These are phyloP conservation scores for Gliomastix tumulicola DNA, from an alignment of 2,329 filamentous ascomycete genomes.

Conservation along the genomic window DNA sequence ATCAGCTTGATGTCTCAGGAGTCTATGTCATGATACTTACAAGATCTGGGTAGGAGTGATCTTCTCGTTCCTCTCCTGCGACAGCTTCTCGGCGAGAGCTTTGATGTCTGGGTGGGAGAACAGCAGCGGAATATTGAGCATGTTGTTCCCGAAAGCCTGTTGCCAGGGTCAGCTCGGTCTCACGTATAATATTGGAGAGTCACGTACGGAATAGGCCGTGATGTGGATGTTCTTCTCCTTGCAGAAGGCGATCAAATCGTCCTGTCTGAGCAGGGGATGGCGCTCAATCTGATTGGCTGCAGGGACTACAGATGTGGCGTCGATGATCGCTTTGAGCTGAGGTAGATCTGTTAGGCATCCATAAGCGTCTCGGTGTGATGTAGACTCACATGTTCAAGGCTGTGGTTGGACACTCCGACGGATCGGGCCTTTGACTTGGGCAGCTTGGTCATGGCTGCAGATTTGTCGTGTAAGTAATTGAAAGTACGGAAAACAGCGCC, in stretches of 20 bases:
- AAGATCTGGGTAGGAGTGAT: conserved; percentile 36
- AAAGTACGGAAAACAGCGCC: too few relatives aligned
- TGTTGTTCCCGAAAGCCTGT: conserved; percentile 46
- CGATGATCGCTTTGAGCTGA: conserved; percentile 46
- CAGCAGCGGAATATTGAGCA: conserved; percentile 36
- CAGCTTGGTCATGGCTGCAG: conserved; percentile 43
- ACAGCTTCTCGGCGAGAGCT: conserved; percentile 43
- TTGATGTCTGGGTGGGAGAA: conserved; percentile 50
- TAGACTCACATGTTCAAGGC: conserved; percentile 52
- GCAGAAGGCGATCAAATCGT: conserved; percentile 51
- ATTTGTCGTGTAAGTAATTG: too few relatives aligned
- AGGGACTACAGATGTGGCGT: conserved; percentile 47
- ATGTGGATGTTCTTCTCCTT: conserved; percentile 56
- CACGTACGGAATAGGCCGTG: conserved; percentile 64
- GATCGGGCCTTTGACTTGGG: conserved; percentile 55
- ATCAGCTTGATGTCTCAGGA: too few relatives aligned
- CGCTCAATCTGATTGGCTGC: conserved; percentile 66
- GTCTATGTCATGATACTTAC: too few relatives aligned
- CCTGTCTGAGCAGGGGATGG: conserved; percentile 54
- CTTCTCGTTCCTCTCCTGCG: conserved; percentile 21
- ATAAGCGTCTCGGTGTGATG: too few relatives aligned
- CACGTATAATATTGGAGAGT: too few relatives aligned
- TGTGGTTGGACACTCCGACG: conserved; percentile 70
- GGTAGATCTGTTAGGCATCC: too few relatives aligned
- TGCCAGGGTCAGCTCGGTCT: too few relatives aligned